Evolutionary conservation across 257 asterid genomes (phyloP), one percentile per base, ranked within the genome.

Genomic region (Solanum chmielewskii): DNA sequence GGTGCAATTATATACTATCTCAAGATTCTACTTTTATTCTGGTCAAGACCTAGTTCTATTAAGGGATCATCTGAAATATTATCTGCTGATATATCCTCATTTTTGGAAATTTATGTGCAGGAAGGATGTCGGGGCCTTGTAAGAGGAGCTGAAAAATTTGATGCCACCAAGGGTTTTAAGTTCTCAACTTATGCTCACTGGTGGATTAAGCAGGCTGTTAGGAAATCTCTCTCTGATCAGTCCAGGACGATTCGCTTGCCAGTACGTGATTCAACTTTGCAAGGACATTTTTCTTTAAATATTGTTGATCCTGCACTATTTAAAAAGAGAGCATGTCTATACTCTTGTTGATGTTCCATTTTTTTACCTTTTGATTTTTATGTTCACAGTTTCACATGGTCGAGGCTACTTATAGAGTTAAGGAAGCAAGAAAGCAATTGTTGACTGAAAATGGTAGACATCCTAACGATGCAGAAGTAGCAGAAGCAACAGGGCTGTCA

Each of bases 51-150:
- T 70, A 44, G 45, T 69, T 83, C 76, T 73, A 23, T 44, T 39
- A 27, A 70, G 86, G 62, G 88, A 56, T 39, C 45, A 86, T 62
- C 42, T 31, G 27, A 87, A 84, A 84, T 73, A 39, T 23, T 44
- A 49, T 44, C 70, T 75, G 60, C 49, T 60, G 85, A 52, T 88
- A 49, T 64, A 39, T 80, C 44, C 52, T 88, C 69, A 87, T 74
- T 86, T 85, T 83, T 88, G 47, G 87, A 35, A 83, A 37, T 84
- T 71, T 39, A 25, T 85, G 87, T 86, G 85, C 95, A 97, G 98
- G 99, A 95, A 95, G 99, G 99, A 88, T 97, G 99, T 71, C 93
- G 96, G 93, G 99, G 99, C 80, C 92, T 97, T 87, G 96, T 97
- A 59, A 88, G 98, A 86, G 98, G 99, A 66, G 95, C 96, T 73